Base-by-base conservation (phyloP, 306 rosid species). In the Mimosa bimucronata region DNA sequence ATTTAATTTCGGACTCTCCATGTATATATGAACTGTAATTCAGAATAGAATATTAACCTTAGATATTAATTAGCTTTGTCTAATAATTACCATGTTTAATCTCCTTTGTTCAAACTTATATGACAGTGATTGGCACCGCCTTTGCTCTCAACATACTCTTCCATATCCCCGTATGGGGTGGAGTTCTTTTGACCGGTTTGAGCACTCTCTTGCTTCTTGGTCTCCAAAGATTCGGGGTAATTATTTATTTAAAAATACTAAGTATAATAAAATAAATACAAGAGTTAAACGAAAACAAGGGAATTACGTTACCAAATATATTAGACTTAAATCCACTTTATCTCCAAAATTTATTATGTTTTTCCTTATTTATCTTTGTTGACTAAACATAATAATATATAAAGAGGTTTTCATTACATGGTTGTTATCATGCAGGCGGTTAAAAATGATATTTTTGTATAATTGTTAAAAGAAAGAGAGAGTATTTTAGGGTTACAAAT, bases 81-180 rank as follows among this genome's bases (percentile, higher is more conserved):
- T 25, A 9, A 40, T 34, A 34, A 34, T 0, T 2, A 34, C 69
- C 14, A 71, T 64, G 12, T 19, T 13, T 13, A 48, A 71, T 45
- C 57, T 21, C 29, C 14, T 10, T 57, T 23, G 29, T 52, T 10
- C 60, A 53, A 53, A 9, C 31, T 58, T 11, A 25, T 61, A 25
- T 84, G 64, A 81, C 91, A 94, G 98, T 95, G 76, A 91, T 95
- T 72, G 98, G 98, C 69, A 95, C 98, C 28, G 97, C 98, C 16
- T 95, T 95, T 82, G 97, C 94, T 0, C 84, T 95, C 44, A 95
- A 95, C 73, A 92, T 95, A 83, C 86, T 91, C 3, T 92, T 95
- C 87, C 73, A 88, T 21, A 83, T 95, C 42, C 98, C 98, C 10
- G 83, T 95, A 28, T 95, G 97, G 98, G 84, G 9, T 1, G 97